Evolutionary conservation across 192 early-diverging fungal species (phyloP).

Genomic region (Coemansia sp.): DNA sequence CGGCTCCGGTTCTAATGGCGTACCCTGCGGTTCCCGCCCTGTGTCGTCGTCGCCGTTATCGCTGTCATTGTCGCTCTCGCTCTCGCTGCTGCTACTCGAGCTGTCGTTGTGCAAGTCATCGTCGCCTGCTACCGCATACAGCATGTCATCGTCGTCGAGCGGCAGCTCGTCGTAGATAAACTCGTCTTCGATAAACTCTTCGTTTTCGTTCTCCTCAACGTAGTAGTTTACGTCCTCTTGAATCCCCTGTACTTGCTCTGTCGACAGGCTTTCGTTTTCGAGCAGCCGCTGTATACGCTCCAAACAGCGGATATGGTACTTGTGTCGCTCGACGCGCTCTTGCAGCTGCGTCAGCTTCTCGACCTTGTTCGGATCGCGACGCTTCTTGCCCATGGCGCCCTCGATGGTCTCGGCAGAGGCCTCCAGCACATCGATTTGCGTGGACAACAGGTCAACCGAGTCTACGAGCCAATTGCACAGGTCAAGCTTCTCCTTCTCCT

Average conservation of each 20-base stretch:
- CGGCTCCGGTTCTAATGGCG: slow-evolving; percentile 25
- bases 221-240: slow-evolving; percentile 94
- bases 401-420: slow-evolving; percentile 81
- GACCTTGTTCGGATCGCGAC: slow-evolving; percentile 75
- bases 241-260: slow-evolving; percentile 80
- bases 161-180: slow-evolving; percentile 92
- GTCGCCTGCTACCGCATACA: slow-evolving; percentile 76
- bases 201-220: slow-evolving; percentile 87
- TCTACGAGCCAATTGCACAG: slow-evolving; percentile 83
- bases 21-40: slow-evolving; percentile 6
- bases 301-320: slow-evolving; percentile 86
- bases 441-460: slow-evolving; percentile 78
- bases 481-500: slow-evolving; percentile 91
- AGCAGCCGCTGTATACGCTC: slow-evolving; percentile 93
- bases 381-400: slow-evolving; percentile 72
- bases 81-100: background rate
- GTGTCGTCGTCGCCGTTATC: background rate
- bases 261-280: slow-evolving; percentile 88
- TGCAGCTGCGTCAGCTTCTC: slow-evolving; percentile 77
- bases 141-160: slow-evolving; percentile 87
- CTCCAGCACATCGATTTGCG: slow-evolving; percentile 94
- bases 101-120: slow-evolving; percentile 53
- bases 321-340: slow-evolving; percentile 84
- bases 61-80: slow-evolving; percentile 22
- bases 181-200: slow-evolving; percentile 94